Evolutionary conservation across 75 land plant species (phyloP), one percentile per base, ranked within the genome.

Genomic region (Sequoia sempervirens): DNA sequence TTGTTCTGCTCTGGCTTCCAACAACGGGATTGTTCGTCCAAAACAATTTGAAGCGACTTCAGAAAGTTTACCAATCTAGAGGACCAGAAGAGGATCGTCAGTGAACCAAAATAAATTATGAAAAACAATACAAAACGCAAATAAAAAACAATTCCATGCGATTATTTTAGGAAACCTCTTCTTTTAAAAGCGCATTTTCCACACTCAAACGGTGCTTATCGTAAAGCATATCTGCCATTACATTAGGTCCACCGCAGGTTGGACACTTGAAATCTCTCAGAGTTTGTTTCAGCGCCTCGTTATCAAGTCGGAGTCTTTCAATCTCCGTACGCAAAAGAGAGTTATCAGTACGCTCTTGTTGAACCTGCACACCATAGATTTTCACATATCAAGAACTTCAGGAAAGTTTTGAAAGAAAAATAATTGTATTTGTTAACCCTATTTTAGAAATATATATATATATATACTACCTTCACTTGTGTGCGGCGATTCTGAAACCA

Each of bases 301-400:
- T 93, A 68, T 93, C 95, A 72, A 90, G 87, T 13, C 91, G 82
- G 34, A 95, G 90, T 64, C 87, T 93, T 53, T 95, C 95, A 61
- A 90, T 93, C 86, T 95, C 95, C 0, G 82, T 46, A 11, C 94
- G 83, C 20, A 95, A 88, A 0, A 83, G 46, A 64, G 90, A 52
- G 76, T 93, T 95, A 52, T 93, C 95, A 10, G 88, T 83, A 74
- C 95, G 86, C 52, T 95, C 95, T 20, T 91, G 92, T 73, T 95
- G 94, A 15, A 91, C 93, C 94, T 95, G 86, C 66, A 61, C 40
- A 10, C 13, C 20, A 75, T 14, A 34, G 17, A 6, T 41, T 15
- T 37, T 12, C 79, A 76, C 0, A 15, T 5, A 14, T 80, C 9
- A 52, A 7, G 1, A 82, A 15, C 53, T 13, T 32, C 23, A 15